phyloP scores from a whole-genome alignment of 1,139 yeast species.

The Fermentozyma sake region DNA sequence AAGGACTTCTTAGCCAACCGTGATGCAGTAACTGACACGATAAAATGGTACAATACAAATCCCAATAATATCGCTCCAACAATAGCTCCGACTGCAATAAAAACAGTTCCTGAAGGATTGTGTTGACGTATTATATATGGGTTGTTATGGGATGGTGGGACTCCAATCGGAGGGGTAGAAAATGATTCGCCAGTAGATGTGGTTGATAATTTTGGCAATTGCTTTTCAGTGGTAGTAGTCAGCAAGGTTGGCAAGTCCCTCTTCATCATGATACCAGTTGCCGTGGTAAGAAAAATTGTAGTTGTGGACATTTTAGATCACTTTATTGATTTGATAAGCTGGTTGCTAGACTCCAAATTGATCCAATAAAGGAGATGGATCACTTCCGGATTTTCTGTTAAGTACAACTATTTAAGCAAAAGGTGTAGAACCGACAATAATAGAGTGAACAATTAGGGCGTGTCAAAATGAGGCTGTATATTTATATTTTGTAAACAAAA shows the following conservation, averaged over 20 bases:
- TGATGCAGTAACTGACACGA: constrained; percentile 35
- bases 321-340: too few species aligned
- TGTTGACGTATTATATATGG: constrained; percentile 55
- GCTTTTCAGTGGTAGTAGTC: constrained; percentile 6
- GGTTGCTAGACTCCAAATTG: too few species aligned
- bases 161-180: constrained; percentile 57
- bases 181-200: constrained; percentile 15
- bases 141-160: constrained; percentile 56
- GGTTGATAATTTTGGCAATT: constrained; percentile 13
- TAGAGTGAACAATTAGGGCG: too few species aligned
- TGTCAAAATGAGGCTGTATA: too few species aligned
- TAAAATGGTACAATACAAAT: constrained; percentile 37
- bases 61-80: constrained; percentile 53
- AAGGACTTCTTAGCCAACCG: constrained; percentile 34
- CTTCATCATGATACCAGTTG: too few species aligned
- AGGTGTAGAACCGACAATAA: too few species aligned
- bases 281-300: too few species aligned
- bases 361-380: too few species aligned
- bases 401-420: too few species aligned
- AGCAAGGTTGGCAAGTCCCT: constrained; percentile 5
- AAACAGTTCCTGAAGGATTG: constrained; percentile 70
- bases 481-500: too few species aligned
- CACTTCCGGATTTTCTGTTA: too few species aligned
- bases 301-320: too few species aligned
- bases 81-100: constrained; percentile 71